Conservation (phyloP, 805 yeast species). For the Starmerella kuoi region DNA sequence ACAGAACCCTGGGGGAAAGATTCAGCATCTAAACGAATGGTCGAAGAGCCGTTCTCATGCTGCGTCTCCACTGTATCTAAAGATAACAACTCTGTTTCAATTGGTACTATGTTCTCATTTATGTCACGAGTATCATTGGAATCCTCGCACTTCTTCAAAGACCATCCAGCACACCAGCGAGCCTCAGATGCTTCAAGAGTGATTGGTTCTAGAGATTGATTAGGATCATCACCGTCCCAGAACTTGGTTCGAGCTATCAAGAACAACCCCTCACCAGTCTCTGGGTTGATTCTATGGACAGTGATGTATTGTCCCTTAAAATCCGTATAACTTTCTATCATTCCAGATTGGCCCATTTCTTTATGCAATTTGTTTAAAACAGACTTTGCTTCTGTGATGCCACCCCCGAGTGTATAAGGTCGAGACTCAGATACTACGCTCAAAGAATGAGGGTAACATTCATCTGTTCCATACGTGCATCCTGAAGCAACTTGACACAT, state of each 20-base stretch:
- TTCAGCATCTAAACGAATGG: slow-evolving; percentile 32
- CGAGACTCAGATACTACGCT: slow-evolving; percentile 71
- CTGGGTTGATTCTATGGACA: slow-evolving; percentile 71
- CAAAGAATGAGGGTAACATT: slow-evolving; percentile 68
- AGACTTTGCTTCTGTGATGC: slow-evolving; percentile 64
- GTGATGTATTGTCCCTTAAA: slow-evolving; percentile 89
- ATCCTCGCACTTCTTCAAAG: slow-evolving; percentile 34
- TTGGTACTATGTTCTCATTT: slow-evolving; percentile 32
- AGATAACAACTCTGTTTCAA: slow-evolving; percentile 51
- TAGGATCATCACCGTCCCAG: slow-evolving; percentile 23
- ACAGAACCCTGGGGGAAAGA: slow-evolving; percentile 83
- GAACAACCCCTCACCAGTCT: slow-evolving; percentile 79
- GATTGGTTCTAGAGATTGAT: slow-evolving; percentile 25
- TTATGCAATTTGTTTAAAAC: slow-evolving; percentile 29
- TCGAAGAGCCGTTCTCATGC: slow-evolving; percentile 37
- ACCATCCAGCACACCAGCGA: slow-evolving; percentile 44
- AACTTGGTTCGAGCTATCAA: slow-evolving; percentile 81
- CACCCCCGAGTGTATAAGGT: slow-evolving; percentile 42
- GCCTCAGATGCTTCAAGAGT: slow-evolving; percentile 29
- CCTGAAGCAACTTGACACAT: slow-evolving; percentile 91
- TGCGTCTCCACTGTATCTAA: slow-evolving; percentile 41
- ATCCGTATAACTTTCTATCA: slow-evolving; percentile 86
- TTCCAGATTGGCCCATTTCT: slow-evolving; percentile 36
- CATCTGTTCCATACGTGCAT: slow-evolving; percentile 88
- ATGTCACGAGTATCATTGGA: slow-evolving; percentile 31